Base-by-base conservation (phyloP, 768 basidiomycete genomes). In the Suillus americanus region DNA sequence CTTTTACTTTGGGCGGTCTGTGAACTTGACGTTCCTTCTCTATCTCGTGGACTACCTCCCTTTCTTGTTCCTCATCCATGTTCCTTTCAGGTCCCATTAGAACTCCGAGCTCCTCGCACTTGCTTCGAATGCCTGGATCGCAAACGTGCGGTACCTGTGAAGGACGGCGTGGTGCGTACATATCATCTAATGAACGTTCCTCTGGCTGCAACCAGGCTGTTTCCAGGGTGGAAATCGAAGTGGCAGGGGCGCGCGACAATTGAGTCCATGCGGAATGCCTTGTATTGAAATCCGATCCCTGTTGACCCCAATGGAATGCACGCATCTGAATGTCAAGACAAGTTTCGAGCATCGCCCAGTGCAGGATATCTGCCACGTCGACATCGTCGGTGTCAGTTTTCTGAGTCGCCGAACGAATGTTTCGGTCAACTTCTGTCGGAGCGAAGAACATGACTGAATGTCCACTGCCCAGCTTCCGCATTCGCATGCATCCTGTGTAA, bases 21-120 rank as follows among this genome's bases (percentile, higher is more conserved):
- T 81, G 71, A 1, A 78, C 64, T 61, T 84, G 74, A 10, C 69
- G 72, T 65, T 85, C 83, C 4, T 67, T 70, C 66, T 84, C 82
- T 8, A 76, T 71, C 68, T 85, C 84, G 28, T 81, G 81, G 6
- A 69, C 66, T 12, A 85, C 71, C 64, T 85, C 83, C 37, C 83
- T 71, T 60, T 85, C 85, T 65, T 85, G 84, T 64, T 85, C 84
- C 65, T 85, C 82, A 33, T 79, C 79, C 69, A 81, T 69, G 33
- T 62, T 68, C 35, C 63, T 66, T 38, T 72, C 69, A 0, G 66
- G 68, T 1, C 64, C 43, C 4, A 61, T 61, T 23, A 35, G 37
- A 35, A 72, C 28, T 0, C 71, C 73, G 33, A 73, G 73, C 10
- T 63, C 45, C 3, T 1, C 28, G 8, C 73, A 73, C 33, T 48